These are phyloP conservation scores for Chlamydomonas reinhardtii DNA, from an alignment of 163 green algal genomes.

Conservation along the genomic window DNA sequence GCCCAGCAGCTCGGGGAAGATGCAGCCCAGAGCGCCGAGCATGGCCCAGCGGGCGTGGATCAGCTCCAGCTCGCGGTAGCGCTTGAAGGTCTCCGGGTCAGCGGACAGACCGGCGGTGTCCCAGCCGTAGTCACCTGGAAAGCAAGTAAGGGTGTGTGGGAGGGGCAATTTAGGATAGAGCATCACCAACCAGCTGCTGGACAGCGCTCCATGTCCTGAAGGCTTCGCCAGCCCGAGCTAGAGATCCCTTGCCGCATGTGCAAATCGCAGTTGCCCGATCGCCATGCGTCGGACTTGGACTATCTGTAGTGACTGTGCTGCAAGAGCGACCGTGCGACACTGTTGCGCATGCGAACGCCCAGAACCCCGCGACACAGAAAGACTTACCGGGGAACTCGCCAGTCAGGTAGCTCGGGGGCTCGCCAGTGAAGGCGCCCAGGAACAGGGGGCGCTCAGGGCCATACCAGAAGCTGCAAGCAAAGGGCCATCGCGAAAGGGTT, in stretches of 20 bases:
- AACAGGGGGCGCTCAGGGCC: constrained; percentile 80
- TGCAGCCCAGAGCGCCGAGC: constrained; percentile 91
- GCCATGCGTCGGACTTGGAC: no score
- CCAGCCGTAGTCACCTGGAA: constrained; percentile 80
- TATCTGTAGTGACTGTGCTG: no score
- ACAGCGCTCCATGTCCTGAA: no score
- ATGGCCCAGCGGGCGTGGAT: constrained; percentile 90
- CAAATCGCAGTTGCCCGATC: no score
- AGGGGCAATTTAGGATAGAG: no score
- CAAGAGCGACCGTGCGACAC: no score
- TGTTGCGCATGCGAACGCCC: no score
- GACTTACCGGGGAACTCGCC: constrained; percentile 71
- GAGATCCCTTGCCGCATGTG: no score
- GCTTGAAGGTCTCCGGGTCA: constrained; percentile 76
- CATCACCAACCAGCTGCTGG: no score
- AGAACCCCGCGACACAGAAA: no score
- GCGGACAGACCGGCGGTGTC: constrained; percentile 79
- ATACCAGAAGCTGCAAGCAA: constrained; percentile 43
- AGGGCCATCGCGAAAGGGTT: no score
- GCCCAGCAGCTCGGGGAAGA: constrained; percentile 92
- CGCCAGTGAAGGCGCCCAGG: constrained; percentile 78
- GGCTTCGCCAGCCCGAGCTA: no score
- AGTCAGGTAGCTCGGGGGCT: constrained; percentile 66
- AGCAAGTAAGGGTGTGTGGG: neutral
- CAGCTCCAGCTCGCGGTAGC: constrained; percentile 78